Conservation (phyloP, 768 basidiomycete species). For the Pleurotus salmoneostramineus region DNA sequence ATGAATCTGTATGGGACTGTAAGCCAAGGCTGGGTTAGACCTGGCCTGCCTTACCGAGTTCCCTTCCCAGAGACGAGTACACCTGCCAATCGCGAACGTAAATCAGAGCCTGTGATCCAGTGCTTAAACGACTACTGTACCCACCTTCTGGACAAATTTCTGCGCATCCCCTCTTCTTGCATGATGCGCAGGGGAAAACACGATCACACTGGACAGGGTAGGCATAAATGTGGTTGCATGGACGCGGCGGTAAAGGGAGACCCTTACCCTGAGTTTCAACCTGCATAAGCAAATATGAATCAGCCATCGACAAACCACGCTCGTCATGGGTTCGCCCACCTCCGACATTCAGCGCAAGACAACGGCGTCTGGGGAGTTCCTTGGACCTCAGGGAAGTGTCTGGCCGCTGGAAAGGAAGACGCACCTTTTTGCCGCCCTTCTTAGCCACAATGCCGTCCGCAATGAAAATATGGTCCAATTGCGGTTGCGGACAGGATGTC, state of each 20-base stretch:
- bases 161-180: constrained; percentile 58
- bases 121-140: constrained; percentile 4
- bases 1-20: constrained; percentile 37
- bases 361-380: constrained; percentile 37
- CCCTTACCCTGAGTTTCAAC: constrained; percentile 55
- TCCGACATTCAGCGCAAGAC: constrained; percentile 61
- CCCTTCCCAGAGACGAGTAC: constrained; percentile 65
- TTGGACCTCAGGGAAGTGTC: neutral
- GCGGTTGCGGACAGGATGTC: constrained; percentile 20
- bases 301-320: constrained; percentile 3
- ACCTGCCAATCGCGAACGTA: constrained; percentile 27
- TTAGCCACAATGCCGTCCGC: constrained; percentile 41
- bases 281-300: constrained; percentile 18
- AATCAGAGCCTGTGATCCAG: neutral
- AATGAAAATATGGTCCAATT: constrained; percentile 49
- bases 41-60: constrained; percentile 32
- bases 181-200: constrained; percentile 44
- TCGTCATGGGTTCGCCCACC: constrained; percentile 27
- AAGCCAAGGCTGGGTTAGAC: neutral
- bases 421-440: constrained; percentile 46
- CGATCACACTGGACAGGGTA: constrained; percentile 39
- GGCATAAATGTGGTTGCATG: constrained; percentile 8
- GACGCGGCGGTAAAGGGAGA: neutral
- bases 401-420: constrained; percentile 9
- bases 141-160: constrained; percentile 67